phyloP scores from a whole-genome alignment of 225 moss, liverwort and hornwort species.

The Pleurozium schreberi region DNA sequence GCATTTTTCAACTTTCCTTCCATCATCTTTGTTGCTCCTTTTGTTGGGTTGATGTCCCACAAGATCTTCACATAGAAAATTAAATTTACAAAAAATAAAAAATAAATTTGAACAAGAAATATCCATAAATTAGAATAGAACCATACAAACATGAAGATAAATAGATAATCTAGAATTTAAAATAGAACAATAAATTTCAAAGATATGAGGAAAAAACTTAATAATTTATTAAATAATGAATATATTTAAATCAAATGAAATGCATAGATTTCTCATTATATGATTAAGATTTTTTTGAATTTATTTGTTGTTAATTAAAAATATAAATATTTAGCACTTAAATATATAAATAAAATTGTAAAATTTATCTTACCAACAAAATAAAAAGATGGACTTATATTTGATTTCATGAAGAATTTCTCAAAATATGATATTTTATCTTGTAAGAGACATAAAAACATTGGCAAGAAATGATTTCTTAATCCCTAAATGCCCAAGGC shows the following conservation, averaged over 20 bases:
- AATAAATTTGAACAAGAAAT: neutral
- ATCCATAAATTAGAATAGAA: fast-evolving
- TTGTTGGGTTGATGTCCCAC: slow-evolving; percentile 54
- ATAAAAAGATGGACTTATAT: no score
- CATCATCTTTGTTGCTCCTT: slow-evolving; percentile 35
- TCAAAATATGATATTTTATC: no score
- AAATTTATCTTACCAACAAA: no score
- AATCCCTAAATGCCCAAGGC: no score
- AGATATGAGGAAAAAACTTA: fast-evolving
- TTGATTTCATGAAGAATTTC: no score
- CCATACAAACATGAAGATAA: neutral
- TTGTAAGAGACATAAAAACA: no score
- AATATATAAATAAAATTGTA: neutral
- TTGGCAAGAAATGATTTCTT: no score
- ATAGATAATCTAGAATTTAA: no score
- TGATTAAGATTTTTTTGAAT: no score
- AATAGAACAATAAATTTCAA: no score
- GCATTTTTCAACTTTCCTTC: slow-evolving; percentile 42
- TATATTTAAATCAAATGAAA: neutral
- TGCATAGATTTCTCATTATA: neutral
- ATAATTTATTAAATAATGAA: neutral
- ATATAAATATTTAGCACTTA: fast-evolving
- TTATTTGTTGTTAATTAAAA: neutral
- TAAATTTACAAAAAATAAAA: neutral
- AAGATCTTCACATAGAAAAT: slow-evolving; percentile 26